These are phyloP conservation scores for Botrytis fragariae DNA, from an alignment of 2,329 filamentous ascomycete species.

Conservation along the genomic window DNA sequence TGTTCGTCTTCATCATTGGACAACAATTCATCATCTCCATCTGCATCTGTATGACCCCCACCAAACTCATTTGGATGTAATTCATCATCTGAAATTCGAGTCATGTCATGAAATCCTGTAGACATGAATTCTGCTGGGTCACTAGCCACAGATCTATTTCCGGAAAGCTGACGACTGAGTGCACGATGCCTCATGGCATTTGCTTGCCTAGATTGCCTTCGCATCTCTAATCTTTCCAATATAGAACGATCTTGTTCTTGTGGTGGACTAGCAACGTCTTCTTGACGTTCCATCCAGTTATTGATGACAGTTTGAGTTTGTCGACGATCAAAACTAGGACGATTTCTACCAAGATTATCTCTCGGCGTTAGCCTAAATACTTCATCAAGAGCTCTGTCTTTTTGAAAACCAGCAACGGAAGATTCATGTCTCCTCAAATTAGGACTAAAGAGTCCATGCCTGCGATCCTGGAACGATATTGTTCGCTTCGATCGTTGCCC, in stretches of 20 bases:
- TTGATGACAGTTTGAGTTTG: conserved; percentile 80
- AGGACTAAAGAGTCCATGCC: conserved; percentile 69
- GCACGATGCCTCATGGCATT: conserved; percentile 26
- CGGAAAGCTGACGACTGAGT: conserved; percentile 43
- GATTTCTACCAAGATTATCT: conserved; percentile 57
- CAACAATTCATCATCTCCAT: conserved; percentile 82
- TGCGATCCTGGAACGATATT: conserved; percentile 54
- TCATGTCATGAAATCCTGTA: conserved; percentile 34
- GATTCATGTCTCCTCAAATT: conserved; percentile 73
- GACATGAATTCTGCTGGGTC: conserved; percentile 63
- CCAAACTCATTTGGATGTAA: conserved; percentile 12
- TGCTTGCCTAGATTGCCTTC: conserved; percentile 33
- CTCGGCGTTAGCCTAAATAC: conserved; percentile 78
- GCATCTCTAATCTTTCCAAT: conserved; percentile 55
- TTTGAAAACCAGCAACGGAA: conserved; percentile 83
- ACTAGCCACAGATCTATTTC: conserved; percentile 57
- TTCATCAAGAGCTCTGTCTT: conserved; percentile 86
- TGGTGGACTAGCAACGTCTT: conserved; percentile 53
- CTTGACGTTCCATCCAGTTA: conserved; percentile 81
- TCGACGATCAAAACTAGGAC: conserved; percentile 61
- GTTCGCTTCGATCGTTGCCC: conserved; percentile 50
- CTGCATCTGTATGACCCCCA: conserved; percentile 57
- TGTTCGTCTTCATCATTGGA: conserved; percentile 73
- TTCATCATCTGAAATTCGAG: conserved; percentile 20
- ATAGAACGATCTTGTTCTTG: conserved; percentile 59